These are phyloP conservation scores for Coemansia sp. DNA, from an alignment of 192 early-diverging fungal species.

Conservation along the genomic window DNA sequence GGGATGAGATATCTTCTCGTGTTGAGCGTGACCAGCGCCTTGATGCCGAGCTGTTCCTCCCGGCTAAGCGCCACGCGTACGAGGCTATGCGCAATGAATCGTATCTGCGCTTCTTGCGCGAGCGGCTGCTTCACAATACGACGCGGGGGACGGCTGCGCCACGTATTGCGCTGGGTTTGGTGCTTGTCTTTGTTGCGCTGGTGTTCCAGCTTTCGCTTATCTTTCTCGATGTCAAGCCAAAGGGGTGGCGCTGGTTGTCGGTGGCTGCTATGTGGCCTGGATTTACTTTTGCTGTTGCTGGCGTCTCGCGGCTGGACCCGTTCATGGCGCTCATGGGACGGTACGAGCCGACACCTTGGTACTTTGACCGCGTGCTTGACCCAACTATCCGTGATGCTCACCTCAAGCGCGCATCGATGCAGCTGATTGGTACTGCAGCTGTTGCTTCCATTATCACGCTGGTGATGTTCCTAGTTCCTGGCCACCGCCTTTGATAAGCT, in stretches of 20 bases:
- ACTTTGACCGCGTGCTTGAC: slow-evolving; percentile 32
- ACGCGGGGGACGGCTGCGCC: slow-evolving; percentile 45
- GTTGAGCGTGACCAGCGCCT: slow-evolving; percentile 38
- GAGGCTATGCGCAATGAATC: slow-evolving; percentile 53
- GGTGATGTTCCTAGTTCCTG: slow-evolving; percentile 46
- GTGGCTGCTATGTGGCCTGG: slow-evolving; percentile 45
- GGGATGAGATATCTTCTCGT: slow-evolving; percentile 35
- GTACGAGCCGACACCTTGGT: slow-evolving; percentile 42
- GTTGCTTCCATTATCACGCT: slow-evolving; percentile 35
- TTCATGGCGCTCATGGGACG: slow-evolving; percentile 37
- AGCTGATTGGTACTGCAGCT: slow-evolving; percentile 20
- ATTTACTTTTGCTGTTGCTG: slow-evolving; percentile 32
- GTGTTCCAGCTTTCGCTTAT: slow-evolving; percentile 43
- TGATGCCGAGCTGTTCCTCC: slow-evolving; percentile 42
- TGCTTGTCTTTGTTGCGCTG: slow-evolving; percentile 45
- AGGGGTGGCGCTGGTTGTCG: slow-evolving; percentile 54
- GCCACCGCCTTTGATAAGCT: slow-evolving; percentile 34
- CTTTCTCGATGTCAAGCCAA: slow-evolving; percentile 47
- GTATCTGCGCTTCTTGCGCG: slow-evolving; percentile 49
- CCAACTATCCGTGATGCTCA: slow-evolving; percentile 31
- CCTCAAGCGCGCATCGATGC: slow-evolving; percentile 36
- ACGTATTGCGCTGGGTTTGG: slow-evolving; percentile 43
- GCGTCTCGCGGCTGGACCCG: slow-evolving; percentile 44
- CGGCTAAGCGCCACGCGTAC: slow-evolving; percentile 52
- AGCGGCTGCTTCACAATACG: slow-evolving; percentile 48